phyloP scores from a whole-genome alignment of 768 basidiomycete species.

The Suillus americanus region DNA sequence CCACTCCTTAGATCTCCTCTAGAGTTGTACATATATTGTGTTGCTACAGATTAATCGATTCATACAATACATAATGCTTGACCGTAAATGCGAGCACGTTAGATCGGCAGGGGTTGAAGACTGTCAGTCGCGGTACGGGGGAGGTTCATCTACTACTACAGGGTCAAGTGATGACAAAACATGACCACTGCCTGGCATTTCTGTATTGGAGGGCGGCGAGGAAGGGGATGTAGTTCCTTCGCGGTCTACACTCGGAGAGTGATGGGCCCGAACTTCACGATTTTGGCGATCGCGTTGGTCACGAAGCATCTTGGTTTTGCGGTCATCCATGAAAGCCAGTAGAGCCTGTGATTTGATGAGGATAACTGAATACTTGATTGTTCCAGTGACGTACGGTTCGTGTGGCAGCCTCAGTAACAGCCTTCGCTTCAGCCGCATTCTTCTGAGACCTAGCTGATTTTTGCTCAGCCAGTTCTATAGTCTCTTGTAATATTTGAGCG shows the following conservation, averaged over 20 bases:
- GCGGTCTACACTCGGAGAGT: neutral
- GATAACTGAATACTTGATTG: neutral
- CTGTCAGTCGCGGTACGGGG: conserved; percentile 17
- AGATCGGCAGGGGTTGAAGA: neutral
- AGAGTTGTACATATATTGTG: neutral
- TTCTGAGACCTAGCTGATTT: conserved; percentile 49
- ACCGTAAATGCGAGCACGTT: neutral
- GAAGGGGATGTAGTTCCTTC: neutral
- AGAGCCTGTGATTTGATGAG: conserved; percentile 52
- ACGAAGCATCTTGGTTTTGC: conserved; percentile 51
- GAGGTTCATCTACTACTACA: conserved; percentile 18
- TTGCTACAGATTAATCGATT: neutral
- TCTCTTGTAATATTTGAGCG: conserved; percentile 62
- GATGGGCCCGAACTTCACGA: conserved; percentile 30
- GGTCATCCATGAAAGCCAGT: conserved; percentile 77
- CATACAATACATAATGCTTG: neutral
- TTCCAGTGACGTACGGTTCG: conserved; percentile 45
- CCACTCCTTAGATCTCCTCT: neutral
- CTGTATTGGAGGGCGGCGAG: neutral
- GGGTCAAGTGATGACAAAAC: conserved; percentile 14
- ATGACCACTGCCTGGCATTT: conserved; percentile 30
- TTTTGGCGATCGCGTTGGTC: conserved; percentile 62
- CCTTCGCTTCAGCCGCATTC: conserved; percentile 59
- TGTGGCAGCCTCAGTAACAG: conserved; percentile 49
- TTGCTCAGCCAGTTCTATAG: conserved; percentile 48